These are phyloP conservation scores for Pestalotiopsis sp. DNA, from an alignment of 2,329 filamentous ascomycete genomes.

Conservation along the genomic window DNA sequence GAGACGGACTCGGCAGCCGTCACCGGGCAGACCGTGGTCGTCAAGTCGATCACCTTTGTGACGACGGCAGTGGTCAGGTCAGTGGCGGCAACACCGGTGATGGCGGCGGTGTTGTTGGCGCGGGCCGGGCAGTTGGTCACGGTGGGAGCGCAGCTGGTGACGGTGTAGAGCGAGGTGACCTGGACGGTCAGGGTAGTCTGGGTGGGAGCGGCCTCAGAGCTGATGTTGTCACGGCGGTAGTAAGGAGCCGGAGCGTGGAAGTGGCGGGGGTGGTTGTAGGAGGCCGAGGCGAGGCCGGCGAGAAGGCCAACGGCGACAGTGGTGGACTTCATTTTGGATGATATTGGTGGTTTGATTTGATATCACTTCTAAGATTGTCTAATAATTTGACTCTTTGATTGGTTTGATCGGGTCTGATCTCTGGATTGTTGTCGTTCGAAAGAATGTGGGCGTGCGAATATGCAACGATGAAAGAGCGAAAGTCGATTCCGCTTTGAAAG, in stretches of 20 bases:
- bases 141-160: constrained; percentile 36
- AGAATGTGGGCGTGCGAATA: constrained; percentile 34
- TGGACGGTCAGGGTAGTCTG: constrained; percentile 35
- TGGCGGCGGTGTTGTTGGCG: constrained; percentile 24
- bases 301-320: constrained; percentile 35
- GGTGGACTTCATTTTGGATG: constrained; percentile 36
- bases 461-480: constrained; percentile 34
- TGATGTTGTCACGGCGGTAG: constrained; percentile 31
- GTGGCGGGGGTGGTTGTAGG: constrained; percentile 34
- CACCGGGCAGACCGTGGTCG: constrained; percentile 40
- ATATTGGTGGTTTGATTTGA: constrained; percentile 8
- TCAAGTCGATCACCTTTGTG: constrained; percentile 39
- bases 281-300: constrained; percentile 33
- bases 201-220: constrained; percentile 16
- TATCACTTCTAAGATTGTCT: constrained; percentile 13
- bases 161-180: constrained; percentile 33
- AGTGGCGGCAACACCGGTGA: constrained; percentile 12
- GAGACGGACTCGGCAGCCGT: constrained; percentile 32
- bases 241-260: constrained; percentile 24
- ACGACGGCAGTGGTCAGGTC: constrained; percentile 27
- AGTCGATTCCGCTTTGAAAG: constrained; percentile 35
- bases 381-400: constrained; percentile 18
- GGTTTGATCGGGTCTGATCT: constrained; percentile 26
- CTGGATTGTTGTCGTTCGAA: constrained; percentile 29
- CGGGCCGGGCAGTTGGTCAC: constrained; percentile 36